phyloP scores from a whole-genome alignment of 805 yeast genomes.

The Yarrowia sp. region DNA sequence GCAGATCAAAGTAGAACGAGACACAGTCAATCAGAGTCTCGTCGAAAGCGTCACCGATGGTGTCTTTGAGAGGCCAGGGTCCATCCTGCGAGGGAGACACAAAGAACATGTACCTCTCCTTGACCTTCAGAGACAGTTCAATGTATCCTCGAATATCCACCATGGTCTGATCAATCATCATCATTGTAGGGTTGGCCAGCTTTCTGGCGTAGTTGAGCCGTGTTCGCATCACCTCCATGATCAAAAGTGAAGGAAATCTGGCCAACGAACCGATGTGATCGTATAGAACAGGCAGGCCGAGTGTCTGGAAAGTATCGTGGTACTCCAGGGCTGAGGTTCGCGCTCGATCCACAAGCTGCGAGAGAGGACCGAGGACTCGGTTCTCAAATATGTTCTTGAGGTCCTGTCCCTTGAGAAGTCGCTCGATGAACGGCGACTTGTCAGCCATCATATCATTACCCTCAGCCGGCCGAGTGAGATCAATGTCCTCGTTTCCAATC shows the following conservation, averaged over 20 bases:
- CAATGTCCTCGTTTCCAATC: conserved; percentile 85
- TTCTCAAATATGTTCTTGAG: conserved; percentile 63
- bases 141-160: conserved; percentile 83
- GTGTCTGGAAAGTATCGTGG: conserved; percentile 64
- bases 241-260: conserved; percentile 77
- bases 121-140: conserved; percentile 74
- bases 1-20: conserved; percentile 68
- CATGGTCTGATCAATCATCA: conserved; percentile 94
- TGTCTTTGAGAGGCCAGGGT: conserved; percentile 75
- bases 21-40: conserved; percentile 74
- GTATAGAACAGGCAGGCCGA: conserved; percentile 77
- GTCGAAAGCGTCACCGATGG: conserved; percentile 70
- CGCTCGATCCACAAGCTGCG: conserved; percentile 84
- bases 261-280: conserved; percentile 67
- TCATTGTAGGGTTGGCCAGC: conserved; percentile 83
- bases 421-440: conserved; percentile 78
- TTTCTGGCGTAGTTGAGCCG: conserved; percentile 80
- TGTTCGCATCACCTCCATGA: conserved; percentile 77
- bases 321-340: conserved; percentile 71
- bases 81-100: conserved; percentile 58
- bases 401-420: conserved; percentile 71
- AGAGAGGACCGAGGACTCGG: conserved; percentile 69
- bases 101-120: conserved; percentile 68
- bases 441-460: conserved; percentile 57
- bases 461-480: conserved; percentile 57